These are phyloP conservation scores for Pseudocercospora fijiensis DNA, from an alignment of 2,329 filamentous ascomycete genomes.

Conservation along the genomic window DNA sequence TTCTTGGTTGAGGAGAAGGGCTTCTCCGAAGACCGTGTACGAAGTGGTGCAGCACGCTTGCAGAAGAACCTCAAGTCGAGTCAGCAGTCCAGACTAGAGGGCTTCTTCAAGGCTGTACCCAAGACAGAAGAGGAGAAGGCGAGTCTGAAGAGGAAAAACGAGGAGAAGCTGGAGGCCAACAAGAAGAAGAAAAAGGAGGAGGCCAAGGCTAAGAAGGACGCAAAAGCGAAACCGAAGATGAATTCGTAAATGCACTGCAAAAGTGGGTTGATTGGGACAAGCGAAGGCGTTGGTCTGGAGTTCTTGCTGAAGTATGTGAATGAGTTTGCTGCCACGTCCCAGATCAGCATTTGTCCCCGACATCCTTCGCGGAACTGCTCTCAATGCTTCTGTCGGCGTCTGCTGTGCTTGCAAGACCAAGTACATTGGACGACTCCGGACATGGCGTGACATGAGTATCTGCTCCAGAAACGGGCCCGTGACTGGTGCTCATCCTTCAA, in stretches of 20 bases:
- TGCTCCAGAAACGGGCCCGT: no score
- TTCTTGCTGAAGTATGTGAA: slow-evolving; percentile 5
- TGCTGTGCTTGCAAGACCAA: no score
- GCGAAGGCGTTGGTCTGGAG: slow-evolving; percentile 28
- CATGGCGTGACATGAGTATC: no score
- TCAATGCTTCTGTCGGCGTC: no score
- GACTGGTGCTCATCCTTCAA: no score
- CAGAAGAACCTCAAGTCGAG: slow-evolving; percentile 88
- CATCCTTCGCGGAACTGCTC: no score
- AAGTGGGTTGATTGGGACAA: slow-evolving; percentile 11
- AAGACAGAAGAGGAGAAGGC: slow-evolving; percentile 86
- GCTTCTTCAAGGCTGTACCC: slow-evolving; percentile 92
- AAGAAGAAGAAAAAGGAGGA: slow-evolving; percentile 95
- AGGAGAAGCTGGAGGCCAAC: slow-evolving; percentile 85
- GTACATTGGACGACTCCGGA: no score
- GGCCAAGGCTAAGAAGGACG: slow-evolving; percentile 90
- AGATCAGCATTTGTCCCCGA: no score
- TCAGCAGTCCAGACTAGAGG: slow-evolving; percentile 88
- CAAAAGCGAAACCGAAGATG: slow-evolving; percentile 73
- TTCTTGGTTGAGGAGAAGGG: slow-evolving; percentile 93
- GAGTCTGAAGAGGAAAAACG: slow-evolving; percentile 84
- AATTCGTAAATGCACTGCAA: slow-evolving; percentile 29
- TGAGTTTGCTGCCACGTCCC: neutral
- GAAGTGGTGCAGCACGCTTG: slow-evolving; percentile 71
- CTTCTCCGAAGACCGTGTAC: slow-evolving; percentile 92